Percentiles rank a stretch among this genome's conserved stretches.
These are phyloP conservation scores for Podospora fimiseda DNA, from an alignment of 495 filamentous ascomycete genomes.

Conservation along the genomic window DNA sequence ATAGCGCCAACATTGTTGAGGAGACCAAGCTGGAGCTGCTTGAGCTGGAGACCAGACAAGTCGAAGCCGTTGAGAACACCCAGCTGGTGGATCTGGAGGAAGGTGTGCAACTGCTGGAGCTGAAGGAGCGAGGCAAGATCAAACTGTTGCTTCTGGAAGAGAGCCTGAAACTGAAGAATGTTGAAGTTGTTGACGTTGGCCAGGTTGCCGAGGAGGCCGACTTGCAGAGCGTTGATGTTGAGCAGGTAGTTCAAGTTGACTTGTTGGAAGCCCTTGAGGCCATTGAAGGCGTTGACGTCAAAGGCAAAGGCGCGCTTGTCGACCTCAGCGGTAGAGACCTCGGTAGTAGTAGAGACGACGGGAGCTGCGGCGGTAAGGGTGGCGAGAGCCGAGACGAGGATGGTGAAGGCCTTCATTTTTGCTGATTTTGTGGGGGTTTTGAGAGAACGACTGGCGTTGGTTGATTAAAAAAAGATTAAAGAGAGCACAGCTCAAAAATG, in stretches of 20 bases:
- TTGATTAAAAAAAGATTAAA: slow-evolving; percentile 36
- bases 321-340: slow-evolving; percentile 6
- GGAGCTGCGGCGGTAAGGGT: slow-evolving; percentile 35
- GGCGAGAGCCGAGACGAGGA: slow-evolving; percentile 36
- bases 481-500: slow-evolving; percentile 46
- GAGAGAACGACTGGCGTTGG: slow-evolving; percentile 15
- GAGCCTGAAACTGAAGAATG: slow-evolving; percentile 30
- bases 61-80: slow-evolving; percentile 42
- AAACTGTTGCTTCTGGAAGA: slow-evolving; percentile 33
- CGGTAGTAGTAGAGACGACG: too few relatives aligned
- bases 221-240: slow-evolving; percentile 38
- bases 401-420: slow-evolving; percentile 41
- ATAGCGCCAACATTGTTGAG: slow-evolving; percentile 32
- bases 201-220: slow-evolving; percentile 34
- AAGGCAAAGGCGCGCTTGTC: slow-evolving; percentile 26
- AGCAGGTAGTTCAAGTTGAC: slow-evolving; percentile 42
- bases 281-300: slow-evolving; percentile 34
- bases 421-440: slow-evolving; percentile 15
- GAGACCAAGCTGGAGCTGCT: slow-evolving; percentile 36
- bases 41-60: slow-evolving; percentile 32
- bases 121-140: slow-evolving; percentile 35
- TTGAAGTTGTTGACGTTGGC: slow-evolving; percentile 38
- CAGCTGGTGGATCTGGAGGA: slow-evolving; percentile 36
- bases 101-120: slow-evolving; percentile 38
- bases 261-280: slow-evolving; percentile 35